phyloP scores from a whole-genome alignment of 2,329 filamentous ascomycete species.

The Colletotrichum sp. region DNA sequence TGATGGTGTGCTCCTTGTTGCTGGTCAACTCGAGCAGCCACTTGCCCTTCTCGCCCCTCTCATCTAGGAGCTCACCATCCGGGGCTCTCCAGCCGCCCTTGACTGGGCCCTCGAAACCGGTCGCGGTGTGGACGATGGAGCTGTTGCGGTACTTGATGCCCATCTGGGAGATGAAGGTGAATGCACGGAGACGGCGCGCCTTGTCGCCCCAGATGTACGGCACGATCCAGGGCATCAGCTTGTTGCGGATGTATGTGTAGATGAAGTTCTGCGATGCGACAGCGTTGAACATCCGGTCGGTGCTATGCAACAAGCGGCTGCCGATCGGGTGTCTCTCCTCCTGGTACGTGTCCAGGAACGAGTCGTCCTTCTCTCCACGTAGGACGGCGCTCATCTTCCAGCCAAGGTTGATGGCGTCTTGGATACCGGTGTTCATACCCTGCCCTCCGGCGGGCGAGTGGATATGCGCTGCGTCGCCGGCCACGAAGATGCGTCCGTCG shows the following conservation, averaged over 20 bases:
- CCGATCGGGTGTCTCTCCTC: constrained; percentile 53
- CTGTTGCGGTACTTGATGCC: constrained; percentile 46
- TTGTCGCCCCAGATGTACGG: constrained; percentile 34
- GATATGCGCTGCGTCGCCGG: constrained; percentile 40
- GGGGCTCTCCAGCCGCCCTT: constrained; percentile 52
- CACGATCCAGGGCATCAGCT: constrained; percentile 39
- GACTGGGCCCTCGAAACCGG: constrained; percentile 36
- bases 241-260: constrained; percentile 40
- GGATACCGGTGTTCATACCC: constrained; percentile 41
- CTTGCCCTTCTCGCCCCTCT: constrained; percentile 10
- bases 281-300: constrained; percentile 45
- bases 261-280: constrained; percentile 39
- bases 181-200: constrained; percentile 25
- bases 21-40: constrained; percentile 30
- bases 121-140: constrained; percentile 36
- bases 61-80: constrained; percentile 34
- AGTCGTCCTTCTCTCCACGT: constrained; percentile 25
- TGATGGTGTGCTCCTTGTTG: constrained; percentile 30
- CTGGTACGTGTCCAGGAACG: constrained; percentile 52
- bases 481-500: constrained; percentile 26
- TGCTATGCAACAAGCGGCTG: constrained; percentile 41
- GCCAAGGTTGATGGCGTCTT: constrained; percentile 36
- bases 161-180: constrained; percentile 44
- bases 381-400: constrained; percentile 35
- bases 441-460: constrained; percentile 39